Evolutionary conservation across 2,329 filamentous ascomycete species (phyloP).

Genomic region (Herpotrichia juniperi): DNA sequence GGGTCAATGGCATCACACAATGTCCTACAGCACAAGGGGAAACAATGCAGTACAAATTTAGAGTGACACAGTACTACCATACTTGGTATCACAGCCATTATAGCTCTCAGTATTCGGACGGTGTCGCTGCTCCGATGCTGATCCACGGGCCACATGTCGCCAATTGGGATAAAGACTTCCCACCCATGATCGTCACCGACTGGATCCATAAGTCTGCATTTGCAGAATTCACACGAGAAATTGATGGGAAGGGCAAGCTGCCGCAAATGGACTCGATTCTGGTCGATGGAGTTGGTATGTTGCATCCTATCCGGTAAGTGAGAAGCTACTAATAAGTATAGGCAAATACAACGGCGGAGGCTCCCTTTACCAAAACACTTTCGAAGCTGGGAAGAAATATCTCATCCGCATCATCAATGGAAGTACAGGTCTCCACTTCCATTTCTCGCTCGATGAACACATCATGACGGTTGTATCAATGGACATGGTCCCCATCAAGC

Average conservation of each 20-base stretch:
- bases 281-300: constrained; percentile 19
- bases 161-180: constrained; percentile 20
- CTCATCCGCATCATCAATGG: constrained; percentile 28
- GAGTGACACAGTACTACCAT: constrained; percentile 23
- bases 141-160: constrained; percentile 23
- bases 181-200: constrained; percentile 25
- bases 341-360: constrained; percentile 8
- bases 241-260: constrained; percentile 2
- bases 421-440: constrained; percentile 22
- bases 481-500: constrained; percentile 42
- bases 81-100: constrained; percentile 49
- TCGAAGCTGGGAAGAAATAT: constrained; percentile 35
- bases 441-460: constrained; percentile 47
- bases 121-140: constrained; percentile 40
- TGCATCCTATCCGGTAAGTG: background rate
- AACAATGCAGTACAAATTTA: constrained; percentile 24
- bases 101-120: constrained; percentile 48
- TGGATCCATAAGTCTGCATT: constrained; percentile 25
- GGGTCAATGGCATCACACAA: constrained; percentile 56
- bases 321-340: background rate
- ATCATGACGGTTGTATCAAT: constrained; percentile 42
- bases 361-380: constrained; percentile 21
- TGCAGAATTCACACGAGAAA: constrained; percentile 13
- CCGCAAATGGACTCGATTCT: constrained; percentile 19
- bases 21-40: constrained; percentile 56